These are phyloP conservation scores for Bolboschoenus planiculmis DNA, from an alignment of 176 grass and related monocot genomes.

Conservation along the genomic window DNA sequence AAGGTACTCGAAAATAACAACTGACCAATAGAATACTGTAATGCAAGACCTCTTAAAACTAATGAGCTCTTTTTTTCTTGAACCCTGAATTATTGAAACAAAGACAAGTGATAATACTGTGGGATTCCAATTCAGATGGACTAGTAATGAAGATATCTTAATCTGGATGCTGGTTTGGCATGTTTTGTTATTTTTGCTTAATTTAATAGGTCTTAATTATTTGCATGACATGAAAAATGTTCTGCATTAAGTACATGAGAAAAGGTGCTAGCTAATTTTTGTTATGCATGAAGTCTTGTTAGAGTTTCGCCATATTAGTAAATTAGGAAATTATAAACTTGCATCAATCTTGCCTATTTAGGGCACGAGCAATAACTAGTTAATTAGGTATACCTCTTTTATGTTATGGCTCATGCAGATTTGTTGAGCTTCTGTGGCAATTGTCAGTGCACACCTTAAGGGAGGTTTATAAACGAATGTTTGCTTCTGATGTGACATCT, in stretches of 20 bases:
- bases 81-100: neutral
- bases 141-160: neutral
- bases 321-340: neutral
- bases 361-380: neutral
- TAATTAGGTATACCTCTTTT: constrained; percentile 18
- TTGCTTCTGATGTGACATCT: constrained; percentile 65
- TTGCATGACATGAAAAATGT: neutral
- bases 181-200: neutral
- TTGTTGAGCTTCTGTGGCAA: constrained; percentile 99
- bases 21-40: neutral
- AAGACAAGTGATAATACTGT: neutral
- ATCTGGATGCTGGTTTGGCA: neutral
- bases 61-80: neutral
- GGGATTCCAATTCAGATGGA: neutral
- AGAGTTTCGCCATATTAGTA: neutral
- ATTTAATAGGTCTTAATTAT: neutral
- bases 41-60: neutral
- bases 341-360: neutral
- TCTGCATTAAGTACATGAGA: neutral
- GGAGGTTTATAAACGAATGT: constrained; percentile 92
- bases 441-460: constrained; percentile 95
- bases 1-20: constrained; percentile 1
- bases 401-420: constrained; percentile 44
- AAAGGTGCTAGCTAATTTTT: neutral
- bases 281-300: neutral